Evolutionary conservation across 108 stramenopile species (phyloP).

Genomic region (Cyclostephanos invisitatus): DNA sequence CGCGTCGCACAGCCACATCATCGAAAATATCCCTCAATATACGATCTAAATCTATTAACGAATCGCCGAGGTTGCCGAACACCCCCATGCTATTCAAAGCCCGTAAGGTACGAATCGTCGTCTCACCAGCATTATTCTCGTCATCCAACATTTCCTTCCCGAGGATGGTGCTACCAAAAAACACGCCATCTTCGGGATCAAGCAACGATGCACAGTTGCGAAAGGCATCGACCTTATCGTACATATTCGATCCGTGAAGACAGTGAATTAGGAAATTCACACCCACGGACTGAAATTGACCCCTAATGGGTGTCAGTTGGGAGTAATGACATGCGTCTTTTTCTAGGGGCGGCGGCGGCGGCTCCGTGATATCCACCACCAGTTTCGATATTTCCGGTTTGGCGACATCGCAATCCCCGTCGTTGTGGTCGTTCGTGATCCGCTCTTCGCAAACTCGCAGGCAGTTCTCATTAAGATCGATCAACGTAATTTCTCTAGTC

Average conservation of each 20-base stretch:
- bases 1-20: slow-evolving; percentile 20
- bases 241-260: slow-evolving; percentile 27
- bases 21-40: slow-evolving; percentile 32
- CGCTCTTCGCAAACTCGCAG: slow-evolving; percentile 28
- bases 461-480: slow-evolving; percentile 39
- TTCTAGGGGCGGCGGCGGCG: not conserved
- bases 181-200: slow-evolving; percentile 21
- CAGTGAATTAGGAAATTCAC: slow-evolving; percentile 47
- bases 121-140: slow-evolving; percentile 12
- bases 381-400: slow-evolving; percentile 2
- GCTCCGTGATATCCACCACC: slow-evolving; percentile 8
- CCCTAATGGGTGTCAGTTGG: not conserved
- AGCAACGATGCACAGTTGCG: slow-evolving; percentile 35
- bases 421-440: slow-evolving; percentile 4
- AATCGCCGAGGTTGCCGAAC: slow-evolving; percentile 39
- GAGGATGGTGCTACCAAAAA: slow-evolving; percentile 38
- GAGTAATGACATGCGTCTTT: not conserved
- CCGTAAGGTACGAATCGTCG: slow-evolving; percentile 8
- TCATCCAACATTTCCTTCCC: slow-evolving; percentile 36
- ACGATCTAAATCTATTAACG: slow-evolving; percentile 29
- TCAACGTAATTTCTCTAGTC: slow-evolving; percentile 13
- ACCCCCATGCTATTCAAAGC: slow-evolving; percentile 30
- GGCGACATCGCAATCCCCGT: not conserved
- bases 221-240: slow-evolving; percentile 29
- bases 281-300: slow-evolving; percentile 30